Evolutionary conservation across 352 stramenopile species (phyloP).

Genomic region (Globisporangium ultimum): DNA sequence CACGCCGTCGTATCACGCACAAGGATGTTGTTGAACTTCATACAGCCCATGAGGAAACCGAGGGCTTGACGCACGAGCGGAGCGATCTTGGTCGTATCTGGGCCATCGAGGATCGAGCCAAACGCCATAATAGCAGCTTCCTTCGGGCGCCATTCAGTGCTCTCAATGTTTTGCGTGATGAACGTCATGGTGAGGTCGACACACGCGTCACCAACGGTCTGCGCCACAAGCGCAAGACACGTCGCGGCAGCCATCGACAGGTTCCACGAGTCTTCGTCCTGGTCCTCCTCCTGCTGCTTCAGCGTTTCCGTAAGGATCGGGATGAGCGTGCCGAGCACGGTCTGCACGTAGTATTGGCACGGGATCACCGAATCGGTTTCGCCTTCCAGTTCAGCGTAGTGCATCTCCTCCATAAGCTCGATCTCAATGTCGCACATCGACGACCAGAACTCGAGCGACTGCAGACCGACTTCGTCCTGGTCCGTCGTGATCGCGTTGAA

Average conservation of each 20-base stretch:
- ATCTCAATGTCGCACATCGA: slow-evolving; percentile 96
- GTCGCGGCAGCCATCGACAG: slow-evolving; percentile 93
- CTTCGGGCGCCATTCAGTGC: slow-evolving; percentile 92
- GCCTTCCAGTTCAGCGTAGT: slow-evolving; percentile 72
- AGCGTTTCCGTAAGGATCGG: slow-evolving; percentile 92
- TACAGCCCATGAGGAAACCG: slow-evolving; percentile 90
- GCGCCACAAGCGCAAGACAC: slow-evolving; percentile 91
- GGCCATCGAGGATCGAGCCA: slow-evolving; percentile 94
- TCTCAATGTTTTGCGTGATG: slow-evolving; percentile 94
- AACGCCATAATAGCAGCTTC: slow-evolving; percentile 98
- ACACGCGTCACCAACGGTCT: slow-evolving; percentile 91
- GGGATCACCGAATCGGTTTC: slow-evolving; percentile 43
- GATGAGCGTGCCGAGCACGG: slow-evolving; percentile 84
- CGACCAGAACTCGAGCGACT: slow-evolving; percentile 98
- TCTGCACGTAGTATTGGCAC: slow-evolving; percentile 89
- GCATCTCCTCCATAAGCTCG: slow-evolving; percentile 91
- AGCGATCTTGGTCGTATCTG: slow-evolving; percentile 88
- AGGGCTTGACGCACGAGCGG: slow-evolving; percentile 92
- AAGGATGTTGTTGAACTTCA: slow-evolving; percentile 89
- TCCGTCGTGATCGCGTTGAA: slow-evolving; percentile 92
- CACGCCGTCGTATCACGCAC: slow-evolving; percentile 97
- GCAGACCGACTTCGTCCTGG: slow-evolving; percentile 89
- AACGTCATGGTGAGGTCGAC: slow-evolving; percentile 93
- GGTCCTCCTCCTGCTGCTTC: slow-evolving; percentile 94
- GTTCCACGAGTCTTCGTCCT: slow-evolving; percentile 94